Evolutionary conservation across 306 rosid species (phyloP), one percentile per base, ranked within the genome.

Genomic region (Luffa aegyptiaca): DNA sequence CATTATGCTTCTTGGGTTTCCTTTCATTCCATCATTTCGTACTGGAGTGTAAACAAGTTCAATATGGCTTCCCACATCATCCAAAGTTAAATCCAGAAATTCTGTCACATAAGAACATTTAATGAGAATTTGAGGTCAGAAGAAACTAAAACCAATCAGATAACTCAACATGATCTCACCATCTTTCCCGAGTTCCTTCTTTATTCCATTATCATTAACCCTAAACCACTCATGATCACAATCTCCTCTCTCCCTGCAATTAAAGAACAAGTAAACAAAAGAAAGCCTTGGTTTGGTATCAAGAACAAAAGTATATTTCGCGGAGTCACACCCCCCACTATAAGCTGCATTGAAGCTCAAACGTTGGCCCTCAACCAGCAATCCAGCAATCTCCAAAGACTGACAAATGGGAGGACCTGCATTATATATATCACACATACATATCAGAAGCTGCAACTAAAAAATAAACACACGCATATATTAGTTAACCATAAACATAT

Each of bases 371-470:
- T 95, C 98, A 53, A 87, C 82, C 89, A 90, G 77, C 56, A 90
- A 89, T 84, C 99, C 99, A 72, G 81, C 79, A 83, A 95, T 88
- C 85, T 93, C 97, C 76, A 95, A 82, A 33, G 88, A 87, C 41
- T 78, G 92, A 84, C 99, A 95, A 56, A 86, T 93, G 61, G 99
- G 99, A 81, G 89, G 89, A 65, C 99, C 99, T 95, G 82, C 81
- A 85, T 82, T 80, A 78, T 82, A 81, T 44, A 52, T 55, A 73
- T 20, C n/a, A 73, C 18, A 31, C 78, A 73, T 48, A 3, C 61
- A 26, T 36, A 49, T 73, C 49, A 73, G 36, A 71, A 21, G 5
- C 62, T 36, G 17, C 39, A 42, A 31, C 16, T 20, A 21, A 79
- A 79, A 52, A 65, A 39, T 14, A 45, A 64, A 39, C 36, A 71